phyloP scores from a whole-genome alignment of 305 asterid genomes.

The Fraxinus xanthoxyloides region DNA sequence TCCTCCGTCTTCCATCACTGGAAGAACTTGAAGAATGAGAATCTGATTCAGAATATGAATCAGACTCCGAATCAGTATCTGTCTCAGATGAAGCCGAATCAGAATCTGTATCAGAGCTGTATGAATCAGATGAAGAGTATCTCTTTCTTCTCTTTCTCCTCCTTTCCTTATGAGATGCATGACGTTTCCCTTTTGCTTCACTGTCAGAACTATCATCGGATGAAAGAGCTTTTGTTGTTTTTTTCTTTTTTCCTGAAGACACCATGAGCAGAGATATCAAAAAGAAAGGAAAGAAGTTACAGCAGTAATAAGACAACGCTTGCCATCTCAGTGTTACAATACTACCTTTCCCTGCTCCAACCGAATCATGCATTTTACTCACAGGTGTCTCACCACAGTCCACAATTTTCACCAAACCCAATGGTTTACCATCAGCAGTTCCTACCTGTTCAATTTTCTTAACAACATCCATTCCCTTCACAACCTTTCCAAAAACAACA shows the following conservation, averaged over 20 bases:
- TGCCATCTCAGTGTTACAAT: conserved; percentile 6
- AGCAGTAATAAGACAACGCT: conserved; percentile 12
- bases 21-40: conserved; percentile 80
- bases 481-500: conserved; percentile 95
- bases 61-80: conserved; percentile 62
- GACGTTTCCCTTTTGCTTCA: conserved; percentile 47
- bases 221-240: conserved; percentile 35
- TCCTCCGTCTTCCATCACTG: conserved; percentile 73
- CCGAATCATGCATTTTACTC: conserved; percentile 28
- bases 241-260: conserved; percentile 60
- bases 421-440: conserved; percentile 60
- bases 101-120: conserved; percentile 68
- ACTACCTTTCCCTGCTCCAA: conserved; percentile 64
- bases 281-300: conserved; percentile 12
- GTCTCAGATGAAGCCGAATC: conserved; percentile 57
- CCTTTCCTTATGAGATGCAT: conserved; percentile 39
- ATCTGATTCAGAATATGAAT: conserved; percentile 52
- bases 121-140: conserved; percentile 81
- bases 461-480: conserved; percentile 76
- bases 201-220: conserved; percentile 48
- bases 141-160: conserved; percentile 60
- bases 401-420: conserved; percentile 62
- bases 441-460: conserved; percentile 83
- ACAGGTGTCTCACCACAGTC: conserved; percentile 74
- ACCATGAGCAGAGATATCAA: conserved; percentile 28